Evolutionary conservation across 495 filamentous ascomycete genomes (phyloP), one percentile per base, ranked within the genome.

Genomic region (Penicillium atrosanguineum): DNA sequence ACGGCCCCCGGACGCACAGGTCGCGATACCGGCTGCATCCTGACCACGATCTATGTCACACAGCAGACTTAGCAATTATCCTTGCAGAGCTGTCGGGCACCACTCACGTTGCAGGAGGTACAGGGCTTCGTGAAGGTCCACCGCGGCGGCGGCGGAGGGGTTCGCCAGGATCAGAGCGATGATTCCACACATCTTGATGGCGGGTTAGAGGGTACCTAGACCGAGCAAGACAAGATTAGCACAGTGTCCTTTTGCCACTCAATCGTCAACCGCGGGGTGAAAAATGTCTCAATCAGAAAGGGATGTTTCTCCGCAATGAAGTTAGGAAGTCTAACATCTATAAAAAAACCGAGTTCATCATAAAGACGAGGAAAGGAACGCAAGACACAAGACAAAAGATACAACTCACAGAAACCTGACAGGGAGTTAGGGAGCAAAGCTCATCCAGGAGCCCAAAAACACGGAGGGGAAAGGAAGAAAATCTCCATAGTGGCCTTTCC

Each of bases 21-120:
- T 91, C 28, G 77, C 72, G 41, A 95, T 92, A 46, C 93, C 93
- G 45, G 88, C 91, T 21, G 92, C 93, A 87, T 96, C 92, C 67
- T 96, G 90, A 48, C 91, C 90, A 62, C 91, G 70, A 63, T 80
- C 73, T 76, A 53, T 52, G 39, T 54, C 34, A 49, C 45, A 60
- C 44, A 52, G 14, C 41, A 49, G 48, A 26, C 56, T 65, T 59
- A 66, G 55, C 34, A 18, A 46, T 23, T 37, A 46, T 40, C 48
- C 48, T 20, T 40, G 20, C 19, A 34, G 34, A 47, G 20, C 31
- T 46, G 46, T 43, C 26, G 16, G 46, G 44, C 36, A 41, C 46
- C 41, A 74, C 68, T 75, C 68, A 74, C 71, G 87, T 72, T 91
- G 91, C 14, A 96, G 83, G 57, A 91, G 86, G 69, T 94, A 95